Base-by-base conservation (phyloP, 306 rosid genomes). In the Elaeagnus macrophylla region DNA sequence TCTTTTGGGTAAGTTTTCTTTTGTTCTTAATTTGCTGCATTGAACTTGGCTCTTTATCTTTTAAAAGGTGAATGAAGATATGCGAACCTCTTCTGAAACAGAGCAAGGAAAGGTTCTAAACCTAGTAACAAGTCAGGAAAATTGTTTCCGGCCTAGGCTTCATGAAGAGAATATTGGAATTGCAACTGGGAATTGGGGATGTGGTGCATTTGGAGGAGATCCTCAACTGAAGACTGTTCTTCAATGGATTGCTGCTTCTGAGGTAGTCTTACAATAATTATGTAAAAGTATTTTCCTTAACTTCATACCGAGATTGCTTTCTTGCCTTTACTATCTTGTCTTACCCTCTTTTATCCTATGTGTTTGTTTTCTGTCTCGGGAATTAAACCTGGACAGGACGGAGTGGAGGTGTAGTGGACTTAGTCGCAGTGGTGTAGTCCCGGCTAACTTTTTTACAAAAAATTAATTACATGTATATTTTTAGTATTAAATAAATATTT, bases 171-270 rank as follows among this genome's bases (percentile, higher is more conserved):
- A 61, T 61, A 44, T 84, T 65, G 97, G 95, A 68, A 39, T 90
- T 75, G 95, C 76, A 20, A 90, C 97, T 32, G 97, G 95, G 45
- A 90, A 90, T 69, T 90, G 94, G 97, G 97, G 97, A 57, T 90
- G 97, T 40, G 94, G 95, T 53, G 95, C 91, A 20, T 90, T 90
- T 70, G 94, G 95, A 53, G 97, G 97, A 59, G 97, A 90, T 75
- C 97, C 94, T 50, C 80, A 86, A 76, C 71, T 90, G 20, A 90
- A 90, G 83, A 7, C 88, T 67, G 71, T 86, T 48, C 71, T 90
- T 59, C 97, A 90, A 57, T 90, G 97, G 97, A 88, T 90, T 67
- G 94, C 97, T 59, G 91, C 95, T 60, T 90, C 97, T 72, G 94
- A 86, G 88, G 95, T 90, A 67, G 75, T 59, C 62, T 55, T 64